Conservation (phyloP, 1,284 basidiomycete species). For the Afroboletus lepidellus region DNA sequence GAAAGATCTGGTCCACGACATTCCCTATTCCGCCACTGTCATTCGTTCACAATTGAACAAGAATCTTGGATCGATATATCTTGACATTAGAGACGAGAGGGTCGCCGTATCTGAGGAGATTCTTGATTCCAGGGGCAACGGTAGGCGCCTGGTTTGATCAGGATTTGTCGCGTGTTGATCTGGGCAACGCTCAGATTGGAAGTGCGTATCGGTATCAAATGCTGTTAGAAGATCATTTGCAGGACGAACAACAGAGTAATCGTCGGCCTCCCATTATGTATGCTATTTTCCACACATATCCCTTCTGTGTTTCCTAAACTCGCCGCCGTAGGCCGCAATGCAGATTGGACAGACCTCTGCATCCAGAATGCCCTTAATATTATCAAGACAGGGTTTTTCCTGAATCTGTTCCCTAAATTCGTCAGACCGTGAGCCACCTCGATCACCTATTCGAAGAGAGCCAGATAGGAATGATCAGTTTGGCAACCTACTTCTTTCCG, state of each 20-base stretch:
- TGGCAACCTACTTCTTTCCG: background rate
- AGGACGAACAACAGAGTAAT: conserved; percentile 39
- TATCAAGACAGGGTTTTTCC: background rate
- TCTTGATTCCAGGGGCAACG: background rate
- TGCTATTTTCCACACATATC: conserved; percentile 9
- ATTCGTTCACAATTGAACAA: background rate
- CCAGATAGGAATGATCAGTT: background rate
- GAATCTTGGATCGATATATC: background rate
- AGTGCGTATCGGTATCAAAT: background rate
- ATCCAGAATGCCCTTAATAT: conserved; percentile 11
- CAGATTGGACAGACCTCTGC: conserved; percentile 36
- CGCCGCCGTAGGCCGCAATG: background rate
- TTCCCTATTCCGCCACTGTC: background rate
- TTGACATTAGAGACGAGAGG: background rate
- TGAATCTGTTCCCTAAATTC: background rate
- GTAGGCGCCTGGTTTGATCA: background rate
- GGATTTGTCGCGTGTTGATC: conserved; percentile 1
- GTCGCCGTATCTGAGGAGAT: background rate
- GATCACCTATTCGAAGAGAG: background rate
- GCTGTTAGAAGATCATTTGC: conserved; percentile 29
- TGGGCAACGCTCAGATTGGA: conserved; percentile 30
- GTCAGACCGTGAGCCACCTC: background rate
- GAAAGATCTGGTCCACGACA: background rate
- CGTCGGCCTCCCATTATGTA: conserved; percentile 42
- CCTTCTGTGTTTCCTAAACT: conserved; percentile 9